Base-by-base conservation (phyloP, 2,329 filamentous ascomycete genomes). In the Macroventuria anomochaeta region DNA sequence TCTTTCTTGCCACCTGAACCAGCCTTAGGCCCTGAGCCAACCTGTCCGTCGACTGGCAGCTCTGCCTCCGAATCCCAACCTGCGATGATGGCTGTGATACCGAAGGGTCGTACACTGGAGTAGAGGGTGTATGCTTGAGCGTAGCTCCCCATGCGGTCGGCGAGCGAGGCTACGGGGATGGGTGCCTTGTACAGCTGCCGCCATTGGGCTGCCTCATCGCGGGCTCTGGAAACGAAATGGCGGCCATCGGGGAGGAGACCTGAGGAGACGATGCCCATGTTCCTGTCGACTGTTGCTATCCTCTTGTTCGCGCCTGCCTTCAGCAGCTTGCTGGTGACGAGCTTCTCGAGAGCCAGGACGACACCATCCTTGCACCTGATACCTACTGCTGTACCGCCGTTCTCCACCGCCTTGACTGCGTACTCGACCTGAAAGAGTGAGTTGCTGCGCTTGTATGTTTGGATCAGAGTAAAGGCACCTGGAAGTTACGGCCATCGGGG, bases 111-210 rank as follows among this genome's bases (percentile, higher is more conserved):
- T 56, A 99, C 95, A 58, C 91, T 96, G 55, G 91, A 93, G 82
- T 97, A 97, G 69, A 97, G 88, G 7, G 95, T 99, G 81, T 97
- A 97, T 58, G 91, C 92, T 80, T 99, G 95, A 48, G 96, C 89
- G 79, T 97, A 99, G 72, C 91, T 88, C 70, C 95, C 95, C 85
- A 99, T 91, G 77, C 93, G 89, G 72, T 89, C 88, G 59, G 95
- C 93, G 57, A 99, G 88, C 64, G 95, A 90, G 64, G 88, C 85
- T 61, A 89, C 90, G 54, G 92, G 88, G 73, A 99, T 97, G 57
- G 95, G 93, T 7, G 89, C 88, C 80, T 97, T 97, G 87, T 96
- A 97, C 72, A 88, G 88, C 70, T 88, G 85, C 78, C 95, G 90
- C 93, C 93, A 99, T 74, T 85, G 87, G 67, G 89, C 85, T 62